Evolutionary conservation across 75 land plant genomes (phyloP), one percentile per base, ranked within the genome.

Genomic region (Ceratopteris richardii): DNA sequence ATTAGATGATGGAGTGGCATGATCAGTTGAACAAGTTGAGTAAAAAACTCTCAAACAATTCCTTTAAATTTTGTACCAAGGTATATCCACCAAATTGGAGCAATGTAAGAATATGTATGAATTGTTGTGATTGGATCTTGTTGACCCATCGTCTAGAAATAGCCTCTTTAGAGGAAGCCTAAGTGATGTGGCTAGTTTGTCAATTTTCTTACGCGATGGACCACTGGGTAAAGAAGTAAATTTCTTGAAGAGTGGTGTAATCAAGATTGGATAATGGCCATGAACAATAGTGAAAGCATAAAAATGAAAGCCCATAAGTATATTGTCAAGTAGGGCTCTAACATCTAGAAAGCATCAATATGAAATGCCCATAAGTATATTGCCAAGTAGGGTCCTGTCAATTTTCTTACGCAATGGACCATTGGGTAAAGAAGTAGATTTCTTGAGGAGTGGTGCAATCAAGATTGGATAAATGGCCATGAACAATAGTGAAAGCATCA

Each of bases 131-230:
- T 86, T 95, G 23, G 91, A 86, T 57, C 99, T 79, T 18, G 92
- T 95, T 29, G 97, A 90, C 61, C 99, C 99, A 74, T 95, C 99
- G 66, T 90, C 77, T 28, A 95, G 97, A 74, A 90, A 95, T 58
- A 95, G 64, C 63, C 90, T 95, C 80, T 84, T 91, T 54, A 95
- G 46, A n/a, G 99, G 99, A 61, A 95, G 90, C 20, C 82, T 84
- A 19, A 90, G 79, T 13, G 99, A 82, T 2, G 97, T 58, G 55
- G 99, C 92, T 52, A 95, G 77, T 26, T 60, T 69, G 71, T 95
- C 99, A 58, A 95, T 90, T 65, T 82, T 90, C 26, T 56, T 54
- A 42, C 88, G 70, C 3, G 90, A 85, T 25, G 58, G 73, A 51
- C 99, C 99, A 57, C 81, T 88, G 1, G 97, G 97, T 62, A 95